Evolutionary conservation across 352 stramenopile species (phyloP).

Genomic region (Aphanomyces astaci): DNA sequence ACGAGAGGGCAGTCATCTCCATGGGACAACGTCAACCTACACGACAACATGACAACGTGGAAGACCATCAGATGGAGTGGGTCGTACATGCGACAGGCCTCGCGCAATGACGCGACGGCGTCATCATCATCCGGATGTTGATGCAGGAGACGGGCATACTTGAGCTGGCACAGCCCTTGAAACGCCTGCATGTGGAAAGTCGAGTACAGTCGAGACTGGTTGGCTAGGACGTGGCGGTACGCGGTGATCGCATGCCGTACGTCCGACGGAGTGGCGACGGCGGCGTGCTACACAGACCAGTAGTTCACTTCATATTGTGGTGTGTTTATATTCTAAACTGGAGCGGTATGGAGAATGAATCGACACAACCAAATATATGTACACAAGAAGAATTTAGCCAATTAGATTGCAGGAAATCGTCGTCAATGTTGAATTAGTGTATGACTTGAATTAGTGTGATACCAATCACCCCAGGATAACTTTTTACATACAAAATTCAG

Average conservation of each 20-base stretch:
- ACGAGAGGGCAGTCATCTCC: not conserved
- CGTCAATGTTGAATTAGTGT: too few relatives aligned
- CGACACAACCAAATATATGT: too few relatives aligned
- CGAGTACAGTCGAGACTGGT: not conserved
- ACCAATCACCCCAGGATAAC: too few relatives aligned
- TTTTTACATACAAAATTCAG: too few relatives aligned
- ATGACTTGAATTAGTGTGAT: too few relatives aligned
- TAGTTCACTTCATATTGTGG: not conserved
- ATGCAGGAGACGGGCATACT: not conserved
- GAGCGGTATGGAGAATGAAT: too few relatives aligned
- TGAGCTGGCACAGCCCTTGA: not conserved
- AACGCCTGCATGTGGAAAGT: not conserved
- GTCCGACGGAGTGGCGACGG: not conserved
- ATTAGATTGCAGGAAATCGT: too few relatives aligned
- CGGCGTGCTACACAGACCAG: not conserved
- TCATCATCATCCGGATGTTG: not conserved
- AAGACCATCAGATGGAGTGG: not conserved
- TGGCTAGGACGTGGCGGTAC: not conserved
- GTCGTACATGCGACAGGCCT: slow-evolving; percentile 13
- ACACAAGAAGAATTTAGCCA: too few relatives aligned
- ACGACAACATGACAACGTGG: not conserved
- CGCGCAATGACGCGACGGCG: not conserved
- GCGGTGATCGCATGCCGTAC: not conserved
- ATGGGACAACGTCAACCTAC: slow-evolving; percentile 4
- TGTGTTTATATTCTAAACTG: too few relatives aligned